A percentile compares a stretch with the other conserved stretches of the same genome.
These are phyloP conservation scores for Hyaloscypha hepaticicola DNA, from an alignment of 495 filamentous ascomycete genomes.

Conservation along the genomic window DNA sequence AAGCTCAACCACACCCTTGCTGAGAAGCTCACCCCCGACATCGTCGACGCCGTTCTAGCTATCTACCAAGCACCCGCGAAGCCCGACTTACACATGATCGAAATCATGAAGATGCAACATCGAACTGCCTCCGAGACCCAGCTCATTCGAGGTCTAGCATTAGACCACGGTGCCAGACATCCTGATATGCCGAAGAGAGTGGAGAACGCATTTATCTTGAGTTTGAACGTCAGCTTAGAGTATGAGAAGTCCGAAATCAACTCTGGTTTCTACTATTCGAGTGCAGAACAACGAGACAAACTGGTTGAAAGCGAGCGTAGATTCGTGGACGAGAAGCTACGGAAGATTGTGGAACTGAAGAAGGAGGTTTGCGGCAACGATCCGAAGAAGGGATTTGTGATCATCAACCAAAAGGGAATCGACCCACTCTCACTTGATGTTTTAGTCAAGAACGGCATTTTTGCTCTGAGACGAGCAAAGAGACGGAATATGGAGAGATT, in stretches of 20 bases:
- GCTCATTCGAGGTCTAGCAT: conserved; percentile 85
- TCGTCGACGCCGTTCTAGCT: conserved; percentile 92
- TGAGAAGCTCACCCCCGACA: conserved; percentile 85
- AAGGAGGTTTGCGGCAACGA: conserved; percentile 96
- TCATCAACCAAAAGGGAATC: conserved; percentile 99
- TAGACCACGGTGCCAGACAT: conserved; percentile 95
- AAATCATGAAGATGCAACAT: conserved; percentile 99
- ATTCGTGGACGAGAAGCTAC: conserved; percentile 94
- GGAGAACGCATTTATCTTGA: conserved; percentile 93
- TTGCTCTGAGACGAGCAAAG: conserved; percentile 92
- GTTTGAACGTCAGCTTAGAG: conserved; percentile 93
- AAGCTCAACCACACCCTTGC: conserved; percentile 89
- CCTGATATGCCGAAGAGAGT: conserved; percentile 97
- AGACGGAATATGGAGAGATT: conserved; percentile 97
- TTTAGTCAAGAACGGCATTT: conserved; percentile 94
- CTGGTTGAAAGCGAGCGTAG: conserved; percentile 94
- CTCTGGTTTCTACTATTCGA: conserved; percentile 98
- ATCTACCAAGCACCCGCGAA: conserved; percentile 89
- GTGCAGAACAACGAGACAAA: conserved; percentile 93
- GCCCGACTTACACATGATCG: conserved; percentile 97
- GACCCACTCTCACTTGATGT: conserved; percentile 95
- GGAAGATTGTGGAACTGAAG: conserved; percentile 98
- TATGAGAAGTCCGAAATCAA: conserved; percentile 99
- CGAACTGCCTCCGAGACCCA: conserved; percentile 94
- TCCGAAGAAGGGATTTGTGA: conserved; percentile 91